These are phyloP conservation scores for Spiraea crenata DNA, from an alignment of 331 rosid genomes.

Conservation along the genomic window DNA sequence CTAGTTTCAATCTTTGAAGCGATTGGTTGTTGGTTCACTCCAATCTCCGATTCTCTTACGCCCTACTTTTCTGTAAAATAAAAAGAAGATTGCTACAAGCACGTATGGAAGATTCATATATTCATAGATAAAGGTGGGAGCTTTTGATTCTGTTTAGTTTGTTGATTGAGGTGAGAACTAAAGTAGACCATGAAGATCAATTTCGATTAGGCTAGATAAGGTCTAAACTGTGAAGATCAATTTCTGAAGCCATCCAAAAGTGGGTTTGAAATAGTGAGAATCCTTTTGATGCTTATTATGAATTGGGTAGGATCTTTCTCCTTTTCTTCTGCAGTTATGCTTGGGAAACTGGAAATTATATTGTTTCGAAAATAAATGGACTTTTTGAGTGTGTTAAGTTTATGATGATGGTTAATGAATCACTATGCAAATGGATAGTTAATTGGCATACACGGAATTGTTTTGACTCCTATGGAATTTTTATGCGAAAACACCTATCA, in stretches of 20 bases:
- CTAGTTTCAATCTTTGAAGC: not conserved
- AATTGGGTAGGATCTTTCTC: not conserved
- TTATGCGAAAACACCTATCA: too few species aligned
- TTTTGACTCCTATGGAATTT: not conserved
- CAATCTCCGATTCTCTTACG: not conserved
- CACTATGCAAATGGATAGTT: not conserved
- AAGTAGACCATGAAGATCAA: not conserved
- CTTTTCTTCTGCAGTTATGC: not conserved
- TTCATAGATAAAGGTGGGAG: conserved; percentile 17
- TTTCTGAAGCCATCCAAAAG: not conserved
- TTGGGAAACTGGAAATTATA: not conserved
- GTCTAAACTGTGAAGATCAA: conserved; percentile 6
- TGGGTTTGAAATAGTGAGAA: conserved; percentile 1
- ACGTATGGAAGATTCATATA: not conserved
- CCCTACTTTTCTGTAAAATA: not conserved
- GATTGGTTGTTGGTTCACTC: not conserved
- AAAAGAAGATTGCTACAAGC: too few species aligned
- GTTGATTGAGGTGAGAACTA: not conserved
- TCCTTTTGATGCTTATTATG: not conserved
- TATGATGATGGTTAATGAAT: not conserved
- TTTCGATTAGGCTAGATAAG: not conserved
- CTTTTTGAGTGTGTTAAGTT: not conserved
- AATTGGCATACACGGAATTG: not conserved
- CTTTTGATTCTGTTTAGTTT: conserved; percentile 21
- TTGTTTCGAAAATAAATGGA: not conserved